Conservation (phyloP, 805 yeast species). For the Myxozyma neotropica region DNA sequence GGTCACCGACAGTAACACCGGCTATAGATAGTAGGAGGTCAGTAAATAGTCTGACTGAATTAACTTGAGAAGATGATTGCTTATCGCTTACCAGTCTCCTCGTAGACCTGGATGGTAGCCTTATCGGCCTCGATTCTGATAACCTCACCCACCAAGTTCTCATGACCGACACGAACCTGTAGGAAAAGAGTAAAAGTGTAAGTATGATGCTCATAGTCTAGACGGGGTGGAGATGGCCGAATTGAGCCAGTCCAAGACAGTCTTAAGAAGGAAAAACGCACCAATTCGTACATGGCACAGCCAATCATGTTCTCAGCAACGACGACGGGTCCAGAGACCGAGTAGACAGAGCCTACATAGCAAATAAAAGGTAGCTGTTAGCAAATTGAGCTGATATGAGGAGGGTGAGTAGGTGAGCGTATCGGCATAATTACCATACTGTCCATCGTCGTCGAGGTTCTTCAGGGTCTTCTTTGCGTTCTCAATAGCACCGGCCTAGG, state of each 20-base stretch:
- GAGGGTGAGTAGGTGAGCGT: background rate
- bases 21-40: conserved; percentile 48
- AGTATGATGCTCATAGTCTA: background rate
- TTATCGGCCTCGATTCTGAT: conserved; percentile 95
- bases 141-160: conserved; percentile 95
- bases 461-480: conserved; percentile 94
- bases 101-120: conserved; percentile 98
- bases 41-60: background rate
- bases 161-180: conserved; percentile 87
- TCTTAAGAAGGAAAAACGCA: conserved; percentile 10
- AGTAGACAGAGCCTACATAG: conserved; percentile 58
- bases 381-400: background rate
- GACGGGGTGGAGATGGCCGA: background rate
- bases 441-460: conserved; percentile 79
- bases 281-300: conserved; percentile 99
- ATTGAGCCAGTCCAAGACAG: background rate
- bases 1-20: conserved; percentile 99
- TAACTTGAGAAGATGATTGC: no score
- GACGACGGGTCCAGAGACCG: conserved; percentile 97
- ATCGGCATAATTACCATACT: conserved; percentile 57
- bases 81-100: conserved; percentile 67
- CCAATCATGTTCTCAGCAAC: conserved; percentile 99
- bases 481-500: conserved; percentile 92
- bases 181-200: background rate
- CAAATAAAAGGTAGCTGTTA: background rate